Percentiles rank a stretch among this genome's conserved stretches.
Evolutionary conservation across 148 eudicot species (phyloP).

Genomic region (Persicaria tinctoria): DNA sequence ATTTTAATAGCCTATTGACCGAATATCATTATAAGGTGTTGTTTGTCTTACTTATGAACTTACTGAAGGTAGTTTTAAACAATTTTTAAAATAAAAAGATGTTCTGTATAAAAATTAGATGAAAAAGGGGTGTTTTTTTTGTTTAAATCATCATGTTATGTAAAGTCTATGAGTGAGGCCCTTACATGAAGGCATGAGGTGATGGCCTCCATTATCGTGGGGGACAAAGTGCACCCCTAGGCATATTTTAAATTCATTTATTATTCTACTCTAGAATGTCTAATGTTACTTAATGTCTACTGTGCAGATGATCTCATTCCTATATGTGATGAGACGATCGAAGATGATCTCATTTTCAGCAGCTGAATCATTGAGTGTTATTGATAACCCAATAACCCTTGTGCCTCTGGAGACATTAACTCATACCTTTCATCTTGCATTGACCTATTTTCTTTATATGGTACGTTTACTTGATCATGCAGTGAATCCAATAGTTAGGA

Average conservation of each 20-base stretch:
- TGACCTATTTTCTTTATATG: conserved; percentile 76
- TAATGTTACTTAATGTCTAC: background rate
- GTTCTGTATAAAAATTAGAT: too few relatives aligned
- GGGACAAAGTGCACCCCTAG: background rate
- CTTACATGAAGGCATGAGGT: background rate
- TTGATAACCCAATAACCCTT: conserved; percentile 47
- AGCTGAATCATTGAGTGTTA: conserved; percentile 33
- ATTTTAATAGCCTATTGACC: too few relatives aligned
- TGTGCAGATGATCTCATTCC: conserved; percentile 65
- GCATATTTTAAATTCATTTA: background rate
- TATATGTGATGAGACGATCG: conserved; percentile 53
- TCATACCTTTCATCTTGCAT: conserved; percentile 62
- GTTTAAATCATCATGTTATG: background rate
- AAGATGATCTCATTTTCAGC: conserved; percentile 52
- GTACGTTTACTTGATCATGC: conserved; percentile 26
- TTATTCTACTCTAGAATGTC: background rate
- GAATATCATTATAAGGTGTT: too few relatives aligned
- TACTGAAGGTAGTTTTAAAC: too few relatives aligned
- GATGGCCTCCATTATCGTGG: background rate
- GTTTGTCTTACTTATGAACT: too few relatives aligned
- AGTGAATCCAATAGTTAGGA: background rate
- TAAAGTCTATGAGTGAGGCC: conserved; percentile 5
- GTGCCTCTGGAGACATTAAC: conserved; percentile 54
- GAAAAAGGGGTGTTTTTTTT: too few relatives aligned
- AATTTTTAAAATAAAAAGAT: too few relatives aligned